Percentiles rank a stretch among this genome's conserved stretches.
phyloP scores from a whole-genome alignment of 257 asterid species.

The Lycium ferocissimum region DNA sequence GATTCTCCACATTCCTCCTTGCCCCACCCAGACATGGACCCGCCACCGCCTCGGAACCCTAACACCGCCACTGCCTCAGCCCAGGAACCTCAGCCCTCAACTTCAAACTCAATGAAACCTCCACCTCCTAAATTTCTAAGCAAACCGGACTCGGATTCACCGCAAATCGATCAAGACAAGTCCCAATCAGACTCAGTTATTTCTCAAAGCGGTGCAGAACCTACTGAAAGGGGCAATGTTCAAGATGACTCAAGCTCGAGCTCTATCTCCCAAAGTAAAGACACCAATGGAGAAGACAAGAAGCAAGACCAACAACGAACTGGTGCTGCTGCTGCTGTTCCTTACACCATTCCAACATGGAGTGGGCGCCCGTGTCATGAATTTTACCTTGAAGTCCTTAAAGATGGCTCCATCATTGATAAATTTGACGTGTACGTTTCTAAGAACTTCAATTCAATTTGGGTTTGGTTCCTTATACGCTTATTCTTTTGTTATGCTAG shows the following conservation, averaged over 20 bases:
- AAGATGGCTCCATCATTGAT: slow-evolving; percentile 77
- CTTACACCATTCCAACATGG: slow-evolving; percentile 86
- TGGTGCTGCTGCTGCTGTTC: slow-evolving; percentile 50
- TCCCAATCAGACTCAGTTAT: slow-evolving; percentile 33
- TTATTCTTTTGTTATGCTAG: not conserved
- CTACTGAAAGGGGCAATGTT: slow-evolving; percentile 30
- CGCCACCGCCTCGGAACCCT: slow-evolving; percentile 65
- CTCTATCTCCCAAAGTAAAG: slow-evolving; percentile 14
- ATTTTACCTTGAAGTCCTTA: slow-evolving; percentile 78
- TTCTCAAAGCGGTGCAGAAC: slow-evolving; percentile 34
- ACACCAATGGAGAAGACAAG: slow-evolving; percentile 36
- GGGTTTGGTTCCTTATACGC: not conserved
- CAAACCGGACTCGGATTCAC: slow-evolving; percentile 38
- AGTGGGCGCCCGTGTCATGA: slow-evolving; percentile 71
- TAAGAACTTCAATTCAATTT: not conserved
- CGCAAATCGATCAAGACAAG: slow-evolving; percentile 30
- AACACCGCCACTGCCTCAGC: slow-evolving; percentile 36
- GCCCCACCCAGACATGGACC: slow-evolving; percentile 54
- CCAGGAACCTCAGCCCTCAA: slow-evolving; percentile 42
- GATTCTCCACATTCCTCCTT: not conserved
- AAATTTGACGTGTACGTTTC: slow-evolving; percentile 69
- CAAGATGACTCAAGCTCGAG: slow-evolving; percentile 30
- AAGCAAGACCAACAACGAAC: slow-evolving; percentile 43
- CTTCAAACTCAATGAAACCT: slow-evolving; percentile 42
- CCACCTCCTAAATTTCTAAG: slow-evolving; percentile 52